phyloP scores from a whole-genome alignment of 1,139 yeast genomes.

The Candida sanyaensis region DNA sequence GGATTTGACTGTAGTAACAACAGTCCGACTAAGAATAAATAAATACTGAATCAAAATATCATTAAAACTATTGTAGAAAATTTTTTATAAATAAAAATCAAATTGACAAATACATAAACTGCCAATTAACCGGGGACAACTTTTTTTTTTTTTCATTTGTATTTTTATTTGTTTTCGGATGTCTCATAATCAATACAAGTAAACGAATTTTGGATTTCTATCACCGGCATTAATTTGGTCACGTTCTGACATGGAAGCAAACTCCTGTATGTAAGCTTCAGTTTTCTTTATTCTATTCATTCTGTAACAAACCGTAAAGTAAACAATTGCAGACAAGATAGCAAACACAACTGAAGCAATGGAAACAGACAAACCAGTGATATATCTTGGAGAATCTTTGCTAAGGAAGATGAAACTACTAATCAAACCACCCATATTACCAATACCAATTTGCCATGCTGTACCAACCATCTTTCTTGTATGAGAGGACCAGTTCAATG shows the following conservation, averaged over 20 bases:
- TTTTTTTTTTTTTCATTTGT: too few species aligned
- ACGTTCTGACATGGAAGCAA: conserved; percentile 47
- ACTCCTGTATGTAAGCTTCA: conserved; percentile 39
- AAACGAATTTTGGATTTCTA: conserved; percentile 57
- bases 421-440: conserved; percentile 81
- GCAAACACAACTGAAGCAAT: conserved; percentile 57
- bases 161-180: too few species aligned
- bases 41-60: too few species aligned
- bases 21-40: too few species aligned
- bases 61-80: too few species aligned
- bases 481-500: conserved; percentile 71
- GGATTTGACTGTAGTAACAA: too few species aligned
- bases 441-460: conserved; percentile 79
- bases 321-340: conserved; percentile 43
- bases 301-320: conserved; percentile 40
- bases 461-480: conserved; percentile 70
- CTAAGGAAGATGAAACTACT: conserved; percentile 63
- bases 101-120: too few species aligned
- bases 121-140: too few species aligned
- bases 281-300: conserved; percentile 46
- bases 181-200: conserved; percentile 26
- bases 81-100: too few species aligned
- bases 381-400: conserved; percentile 59
- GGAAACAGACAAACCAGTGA: conserved; percentile 55
- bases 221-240: conserved; percentile 62